Evolutionary conservation across 208 protist species (phyloP).

Genomic region (Leishmania aethiopica): DNA sequence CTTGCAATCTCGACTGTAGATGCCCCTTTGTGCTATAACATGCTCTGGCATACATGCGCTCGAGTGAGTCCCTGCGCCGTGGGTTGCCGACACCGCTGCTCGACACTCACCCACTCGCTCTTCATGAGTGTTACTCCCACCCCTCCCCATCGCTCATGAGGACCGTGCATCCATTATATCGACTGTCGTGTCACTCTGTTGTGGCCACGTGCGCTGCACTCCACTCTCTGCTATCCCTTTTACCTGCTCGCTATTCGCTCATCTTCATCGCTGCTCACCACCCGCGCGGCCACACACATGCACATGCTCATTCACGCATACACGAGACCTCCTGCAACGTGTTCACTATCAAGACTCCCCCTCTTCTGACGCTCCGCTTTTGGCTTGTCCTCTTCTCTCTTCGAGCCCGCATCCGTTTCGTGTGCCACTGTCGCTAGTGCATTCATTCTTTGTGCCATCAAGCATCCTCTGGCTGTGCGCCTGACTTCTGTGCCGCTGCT

Average conservation of each 20-base stretch:
- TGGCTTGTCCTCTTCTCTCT: background rate
- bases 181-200: background rate
- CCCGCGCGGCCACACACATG: background rate
- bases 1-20: background rate
- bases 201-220: background rate
- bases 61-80: background rate
- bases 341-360: background rate
- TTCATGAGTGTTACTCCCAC: background rate
- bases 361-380: background rate
- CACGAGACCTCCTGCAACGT: background rate
- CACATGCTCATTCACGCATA: background rate
- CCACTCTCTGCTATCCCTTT: background rate
- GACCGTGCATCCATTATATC: background rate
- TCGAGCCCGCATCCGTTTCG: background rate
- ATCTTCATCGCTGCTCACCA: background rate
- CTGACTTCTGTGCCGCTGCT: background rate
- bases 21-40: background rate
- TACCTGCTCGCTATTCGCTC: background rate
- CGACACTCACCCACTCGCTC: background rate
- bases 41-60: no score
- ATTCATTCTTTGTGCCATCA: background rate
- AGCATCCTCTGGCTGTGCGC: background rate
- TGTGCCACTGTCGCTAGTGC: background rate
- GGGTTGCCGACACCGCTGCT: background rate
- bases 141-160: background rate